A percentile compares a stretch with the other conserved stretches of the same genome.
These are phyloP conservation scores for Didymella glomerata DNA, from an alignment of 2,329 filamentous ascomycete species.

Conservation along the genomic window DNA sequence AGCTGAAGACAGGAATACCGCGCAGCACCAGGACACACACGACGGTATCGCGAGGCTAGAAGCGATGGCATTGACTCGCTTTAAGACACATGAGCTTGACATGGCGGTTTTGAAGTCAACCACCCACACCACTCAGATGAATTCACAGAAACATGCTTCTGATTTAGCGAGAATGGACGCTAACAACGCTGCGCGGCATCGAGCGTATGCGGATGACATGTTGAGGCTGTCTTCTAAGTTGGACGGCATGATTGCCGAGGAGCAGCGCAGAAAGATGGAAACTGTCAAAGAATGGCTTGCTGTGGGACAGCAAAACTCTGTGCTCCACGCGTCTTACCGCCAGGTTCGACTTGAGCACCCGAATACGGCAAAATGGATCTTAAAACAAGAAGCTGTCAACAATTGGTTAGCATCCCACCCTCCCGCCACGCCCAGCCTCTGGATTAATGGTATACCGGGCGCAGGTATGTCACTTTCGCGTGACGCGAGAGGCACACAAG, in stretches of 20 bases:
- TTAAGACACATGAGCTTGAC: too few relatives aligned
- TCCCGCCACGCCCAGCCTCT: slow-evolving; percentile 22
- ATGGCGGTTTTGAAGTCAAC: too few relatives aligned
- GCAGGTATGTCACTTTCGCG: slow-evolving; percentile 36
- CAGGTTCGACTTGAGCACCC: slow-evolving; percentile 21
- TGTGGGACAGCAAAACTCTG: slow-evolving; percentile 22
- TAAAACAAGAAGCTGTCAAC: slow-evolving; percentile 29
- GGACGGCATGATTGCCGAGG: slow-evolving; percentile 20
- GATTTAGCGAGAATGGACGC: too few relatives aligned
- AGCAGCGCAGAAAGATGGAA: slow-evolving; percentile 25
- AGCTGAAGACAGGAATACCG: too few relatives aligned
- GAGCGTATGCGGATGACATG: slow-evolving; percentile 26
- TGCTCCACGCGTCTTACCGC: too few relatives aligned
- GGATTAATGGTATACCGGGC: slow-evolving; percentile 36
- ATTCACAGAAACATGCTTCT: too few relatives aligned
- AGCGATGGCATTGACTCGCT: too few relatives aligned
- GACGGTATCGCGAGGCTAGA: too few relatives aligned
- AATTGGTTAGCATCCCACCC: slow-evolving; percentile 28
- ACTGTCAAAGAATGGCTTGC: slow-evolving; percentile 34
- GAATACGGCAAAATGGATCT: slow-evolving; percentile 33
- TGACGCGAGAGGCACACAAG: too few relatives aligned
- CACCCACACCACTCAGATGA: too few relatives aligned
- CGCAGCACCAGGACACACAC: too few relatives aligned
- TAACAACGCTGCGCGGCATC: slow-evolving; percentile 9
- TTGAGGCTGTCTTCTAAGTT: slow-evolving; percentile 15